Percentiles rank a stretch among this genome's conserved stretches.
Conservation (phyloP, 2,329 filamentous ascomycete species). For the Ophiostoma pallidulum region DNA sequence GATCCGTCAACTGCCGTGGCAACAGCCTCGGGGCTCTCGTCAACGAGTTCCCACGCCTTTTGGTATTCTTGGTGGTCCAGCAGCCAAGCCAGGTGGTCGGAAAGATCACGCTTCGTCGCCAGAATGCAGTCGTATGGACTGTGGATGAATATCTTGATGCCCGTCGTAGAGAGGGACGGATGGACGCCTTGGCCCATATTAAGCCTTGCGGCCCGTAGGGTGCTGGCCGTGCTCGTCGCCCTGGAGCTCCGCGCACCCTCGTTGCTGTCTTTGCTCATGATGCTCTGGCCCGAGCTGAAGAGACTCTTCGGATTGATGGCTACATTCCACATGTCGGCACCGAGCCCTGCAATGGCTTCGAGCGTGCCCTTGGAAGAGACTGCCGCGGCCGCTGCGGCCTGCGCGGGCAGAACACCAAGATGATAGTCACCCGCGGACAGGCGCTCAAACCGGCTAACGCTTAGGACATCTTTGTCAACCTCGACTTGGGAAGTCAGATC, state of each 20-base stretch:
- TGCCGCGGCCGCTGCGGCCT: slow-evolving; percentile 52
- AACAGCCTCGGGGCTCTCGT: slow-evolving; percentile 74
- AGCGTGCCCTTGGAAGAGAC: slow-evolving; percentile 62
- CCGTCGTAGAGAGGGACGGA: slow-evolving; percentile 45
- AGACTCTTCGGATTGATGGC: slow-evolving; percentile 79
- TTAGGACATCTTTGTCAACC: slow-evolving; percentile 76
- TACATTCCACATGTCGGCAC: slow-evolving; percentile 78
- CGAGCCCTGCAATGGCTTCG: slow-evolving; percentile 63
- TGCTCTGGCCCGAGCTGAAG: slow-evolving; percentile 78
- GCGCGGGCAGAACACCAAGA: slow-evolving; percentile 70
- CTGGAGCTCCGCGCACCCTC: slow-evolving; percentile 47
- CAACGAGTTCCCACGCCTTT: slow-evolving; percentile 79
- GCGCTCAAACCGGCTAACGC: slow-evolving; percentile 76
- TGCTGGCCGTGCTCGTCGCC: slow-evolving; percentile 30
- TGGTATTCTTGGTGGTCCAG: slow-evolving; percentile 72
- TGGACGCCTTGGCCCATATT: slow-evolving; percentile 32
- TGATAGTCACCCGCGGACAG: slow-evolving; percentile 89
- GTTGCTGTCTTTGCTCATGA: slow-evolving; percentile 52
- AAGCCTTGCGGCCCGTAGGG: slow-evolving; percentile 18
- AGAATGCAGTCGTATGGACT: slow-evolving; percentile 96
- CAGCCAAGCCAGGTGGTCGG: slow-evolving; percentile 80
- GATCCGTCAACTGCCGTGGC: slow-evolving; percentile 22
- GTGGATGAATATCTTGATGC: slow-evolving; percentile 77
- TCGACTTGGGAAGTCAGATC: slow-evolving; percentile 81
- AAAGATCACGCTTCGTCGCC: slow-evolving; percentile 74